Base-by-base conservation (phyloP, 2,329 filamentous ascomycete genomes). In the Fusarium xyrophilum region DNA sequence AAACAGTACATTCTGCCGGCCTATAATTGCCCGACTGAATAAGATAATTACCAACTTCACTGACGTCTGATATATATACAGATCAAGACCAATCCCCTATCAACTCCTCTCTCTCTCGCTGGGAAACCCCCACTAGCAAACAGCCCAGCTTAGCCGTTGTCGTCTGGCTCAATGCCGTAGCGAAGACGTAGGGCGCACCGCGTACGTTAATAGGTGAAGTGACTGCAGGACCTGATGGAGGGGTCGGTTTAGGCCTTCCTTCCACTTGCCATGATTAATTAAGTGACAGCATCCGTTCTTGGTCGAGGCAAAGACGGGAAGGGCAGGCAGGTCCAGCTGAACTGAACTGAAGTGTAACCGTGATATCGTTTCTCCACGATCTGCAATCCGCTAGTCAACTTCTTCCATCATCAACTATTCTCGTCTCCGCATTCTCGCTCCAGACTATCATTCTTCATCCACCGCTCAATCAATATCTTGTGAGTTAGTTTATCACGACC, bases 141-240 rank as follows among this genome's bases (percentile, higher is more conserved):
- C 65, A 66, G 63, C 62, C 63, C 65, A 66, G 64, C 64, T 66
- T 68, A 44, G 14, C 21, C 39, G 21, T 46, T 50, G 60, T 32
- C 25, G 51, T 64, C 51, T 43, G 43, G 61, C 46, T 60, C 36
- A 56, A 60, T 42, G 54, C 65, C 43, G 67, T 51, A 50, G 32
- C 19, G 53, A 52, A 38, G 30, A 60, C 54, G 51, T 39, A 64
- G 39, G 46, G 39, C 11, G 30, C 27, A 44, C 28, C 28, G 28
- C 12, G 38, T 27, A 25, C 6, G 51, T 28, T 28, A 54, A 53
- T 33, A 46, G 38, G 38, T 53, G 51, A 46, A 21, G 21, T 27
- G 21, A 25, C 17, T 44, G 21, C 27, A 36, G 46, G 30, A 50
- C 46, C 30, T 36, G 32, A 27, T 50, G 23, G 46, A 50, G 60